Conservation (phyloP, 2,329 filamentous ascomycete species). For the Aspergillus aculeatus region DNA sequence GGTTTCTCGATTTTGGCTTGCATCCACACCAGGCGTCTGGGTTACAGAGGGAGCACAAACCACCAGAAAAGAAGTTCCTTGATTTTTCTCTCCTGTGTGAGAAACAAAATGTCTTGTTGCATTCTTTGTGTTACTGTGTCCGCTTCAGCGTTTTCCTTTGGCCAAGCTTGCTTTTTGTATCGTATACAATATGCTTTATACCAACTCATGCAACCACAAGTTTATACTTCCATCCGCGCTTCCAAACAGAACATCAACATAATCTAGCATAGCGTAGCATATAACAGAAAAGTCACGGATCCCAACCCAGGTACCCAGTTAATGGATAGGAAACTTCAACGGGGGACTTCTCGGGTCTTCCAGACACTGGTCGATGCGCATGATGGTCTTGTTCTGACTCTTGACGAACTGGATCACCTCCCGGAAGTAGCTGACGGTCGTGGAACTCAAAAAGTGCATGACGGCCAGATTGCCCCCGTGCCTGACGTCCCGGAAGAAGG, state of each 20-base stretch:
- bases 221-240: background rate
- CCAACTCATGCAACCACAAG: background rate
- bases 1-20: background rate
- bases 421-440: conserved; percentile 62
- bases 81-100: too few species aligned
- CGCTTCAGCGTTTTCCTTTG: background rate
- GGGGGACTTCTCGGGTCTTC: conserved; percentile 50
- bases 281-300: background rate
- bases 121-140: background rate
- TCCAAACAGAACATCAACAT: background rate
- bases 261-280: background rate
- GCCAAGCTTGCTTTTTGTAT: background rate
- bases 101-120: background rate
- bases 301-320: background rate
- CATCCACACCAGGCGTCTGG: conserved; percentile 3
- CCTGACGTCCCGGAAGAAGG: conserved; percentile 62
- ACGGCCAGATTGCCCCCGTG: conserved; percentile 65
- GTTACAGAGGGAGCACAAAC: background rate
- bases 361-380: conserved; percentile 67
- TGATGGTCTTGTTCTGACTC: conserved; percentile 61
- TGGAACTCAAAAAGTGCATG: conserved; percentile 67
- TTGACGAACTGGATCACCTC: conserved; percentile 67
- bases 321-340: conserved; percentile 7
- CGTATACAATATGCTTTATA: background rate
- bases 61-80: background rate